Conservation (phyloP, 768 basidiomycete species). For the Boletus reticulatus region DNA sequence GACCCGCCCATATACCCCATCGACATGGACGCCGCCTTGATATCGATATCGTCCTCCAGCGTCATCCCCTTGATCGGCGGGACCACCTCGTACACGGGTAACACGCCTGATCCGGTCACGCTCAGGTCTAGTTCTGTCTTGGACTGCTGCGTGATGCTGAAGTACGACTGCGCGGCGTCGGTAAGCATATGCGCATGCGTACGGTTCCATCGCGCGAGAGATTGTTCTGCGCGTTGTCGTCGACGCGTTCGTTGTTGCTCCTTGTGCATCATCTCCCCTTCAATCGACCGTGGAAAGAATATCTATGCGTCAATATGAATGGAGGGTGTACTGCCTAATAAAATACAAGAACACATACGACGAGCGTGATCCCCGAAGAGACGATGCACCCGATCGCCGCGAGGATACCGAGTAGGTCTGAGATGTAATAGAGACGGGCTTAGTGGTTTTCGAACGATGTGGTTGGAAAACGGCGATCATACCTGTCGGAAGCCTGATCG, state of each 20-base stretch:
- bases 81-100: slow-evolving; percentile 28
- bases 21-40: background rate
- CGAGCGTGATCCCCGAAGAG: slow-evolving; percentile 72
- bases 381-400: slow-evolving; percentile 59
- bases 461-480: background rate
- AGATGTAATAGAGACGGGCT: background rate
- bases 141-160: slow-evolving; percentile 9
- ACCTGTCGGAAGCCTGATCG: slow-evolving; percentile 29
- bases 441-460: background rate
- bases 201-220: background rate
- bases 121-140: background rate
- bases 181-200: background rate
- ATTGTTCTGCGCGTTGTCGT: slow-evolving; percentile 18
- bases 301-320: slow-evolving; percentile 43
- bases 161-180: slow-evolving; percentile 5
- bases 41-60: slow-evolving; percentile 20
- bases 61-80: slow-evolving; percentile 27
- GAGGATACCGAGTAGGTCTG: slow-evolving; percentile 60
- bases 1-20: slow-evolving; percentile 9
- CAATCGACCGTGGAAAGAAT: slow-evolving; percentile 79
- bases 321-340: background rate
- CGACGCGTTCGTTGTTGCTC: slow-evolving; percentile 39
- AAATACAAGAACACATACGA: slow-evolving; percentile 38
- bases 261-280: slow-evolving; percentile 56
- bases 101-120: background rate